Evolutionary conservation across 257 asterid species (phyloP), one percentile per base, ranked within the genome.

Genomic region (Prunella vulgaris): DNA sequence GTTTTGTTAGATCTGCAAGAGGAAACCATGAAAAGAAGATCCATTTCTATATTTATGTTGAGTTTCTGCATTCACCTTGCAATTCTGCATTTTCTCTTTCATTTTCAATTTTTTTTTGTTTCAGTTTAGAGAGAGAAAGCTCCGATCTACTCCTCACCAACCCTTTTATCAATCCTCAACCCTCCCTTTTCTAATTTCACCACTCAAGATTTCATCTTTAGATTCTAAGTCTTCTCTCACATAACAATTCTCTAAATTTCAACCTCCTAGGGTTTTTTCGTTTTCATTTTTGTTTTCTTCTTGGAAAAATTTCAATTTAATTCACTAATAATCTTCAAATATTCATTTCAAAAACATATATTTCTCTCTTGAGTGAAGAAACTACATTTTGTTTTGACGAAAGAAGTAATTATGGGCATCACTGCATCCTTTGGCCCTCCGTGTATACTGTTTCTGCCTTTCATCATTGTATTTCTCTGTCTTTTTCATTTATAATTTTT

Each of bases 1-100:
- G 79, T 73, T 73, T 77, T 73, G 97, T 85, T 91, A 94, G 97
- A 94, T 94, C 99, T 94, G 97, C 87, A 84, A 88, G 87, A 75
- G 95, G 87, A 89, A 94, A 89, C 73, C 95, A 81, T 82, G 81
- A 84, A 90, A 87, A 85, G 89, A 84, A 81, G 80, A 84, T 83
- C n/a, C 65, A 73, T 78, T 85, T 80, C 87, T 77, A 68, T 89
- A 74, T 86, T 83, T 75, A 83, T 89, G 85, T 67, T 74, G 64
- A 69, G 70, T 77, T 80, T 77, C 56, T 79, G 70, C 46, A 59
- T 76, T 74, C 70, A 66, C 60, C 58, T 58, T 72, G 51, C 74
- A 49, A 74, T 74, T 67, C 69, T 68, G 37, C 35, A 59, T 38
- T 71, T 40, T 76, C 32, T 65, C 46, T 69, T 65, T 65, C 62